phyloP scores from a whole-genome alignment of 2,329 filamentous ascomycete species.

The Boeremia lycopersici region DNA sequence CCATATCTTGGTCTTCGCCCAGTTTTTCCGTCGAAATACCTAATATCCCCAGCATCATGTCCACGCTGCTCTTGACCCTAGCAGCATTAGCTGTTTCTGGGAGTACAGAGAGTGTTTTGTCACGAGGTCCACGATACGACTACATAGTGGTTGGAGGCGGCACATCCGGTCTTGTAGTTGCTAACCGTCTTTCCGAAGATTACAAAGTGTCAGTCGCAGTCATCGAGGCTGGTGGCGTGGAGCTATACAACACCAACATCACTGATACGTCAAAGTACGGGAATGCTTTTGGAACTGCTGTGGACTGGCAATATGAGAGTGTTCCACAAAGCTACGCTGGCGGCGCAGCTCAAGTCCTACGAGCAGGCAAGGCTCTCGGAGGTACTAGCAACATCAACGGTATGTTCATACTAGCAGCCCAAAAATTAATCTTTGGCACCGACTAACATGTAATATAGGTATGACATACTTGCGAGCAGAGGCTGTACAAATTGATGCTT shows the following conservation, averaged over 20 bases:
- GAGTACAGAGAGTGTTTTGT: not conserved
- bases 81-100: not conserved
- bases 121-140: not conserved
- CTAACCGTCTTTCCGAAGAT: not conserved
- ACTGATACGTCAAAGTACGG: constrained; percentile 30
- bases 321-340: constrained; percentile 46
- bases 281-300: constrained; percentile 27
- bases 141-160: not conserved
- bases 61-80: not conserved
- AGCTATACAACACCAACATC: constrained; percentile 37
- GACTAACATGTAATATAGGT: constrained; percentile 13
- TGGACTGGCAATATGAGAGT: constrained; percentile 51
- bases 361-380: constrained; percentile 51
- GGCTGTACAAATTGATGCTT: constrained; percentile 38
- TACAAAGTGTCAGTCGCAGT: constrained; percentile 30
- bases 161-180: not conserved
- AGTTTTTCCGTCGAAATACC: too few relatives aligned
- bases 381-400: constrained; percentile 54
- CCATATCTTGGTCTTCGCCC: not conserved
- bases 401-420: constrained; percentile 2
- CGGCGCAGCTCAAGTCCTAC: constrained; percentile 32
- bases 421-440: not conserved
- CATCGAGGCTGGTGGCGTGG: constrained; percentile 42
- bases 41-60: not conserved
- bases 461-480: constrained; percentile 45